These are phyloP conservation scores for Populus nigra DNA, from an alignment of 345 rosid genomes.

Conservation along the genomic window DNA sequence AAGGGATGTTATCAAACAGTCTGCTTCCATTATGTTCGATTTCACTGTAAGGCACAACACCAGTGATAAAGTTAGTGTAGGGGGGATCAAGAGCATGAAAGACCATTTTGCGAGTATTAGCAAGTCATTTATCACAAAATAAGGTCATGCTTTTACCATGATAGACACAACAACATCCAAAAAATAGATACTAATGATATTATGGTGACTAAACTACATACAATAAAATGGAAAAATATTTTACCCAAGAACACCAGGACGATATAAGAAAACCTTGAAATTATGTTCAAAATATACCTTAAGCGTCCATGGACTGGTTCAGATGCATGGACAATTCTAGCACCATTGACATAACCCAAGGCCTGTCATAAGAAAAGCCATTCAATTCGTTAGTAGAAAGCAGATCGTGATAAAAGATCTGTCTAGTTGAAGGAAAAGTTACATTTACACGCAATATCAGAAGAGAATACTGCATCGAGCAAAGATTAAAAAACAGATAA, in stretches of 20 bases:
- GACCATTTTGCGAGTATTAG: constrained; percentile 3
- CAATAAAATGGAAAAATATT: neutral
- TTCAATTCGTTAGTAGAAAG: constrained; percentile 7
- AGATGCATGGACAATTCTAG: constrained; percentile 74
- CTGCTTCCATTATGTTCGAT: constrained; percentile 74
- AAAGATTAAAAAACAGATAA: neutral
- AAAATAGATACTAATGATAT: neutral
- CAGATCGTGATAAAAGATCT: neutral
- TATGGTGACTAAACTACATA: neutral
- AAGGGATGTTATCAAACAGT: constrained; percentile 70
- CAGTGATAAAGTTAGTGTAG: neutral
- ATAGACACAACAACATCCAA: neutral
- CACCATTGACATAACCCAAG: constrained; percentile 87
- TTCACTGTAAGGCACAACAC: constrained; percentile 52
- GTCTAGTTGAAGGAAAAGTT: neutral
- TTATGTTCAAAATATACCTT: constrained; percentile 51
- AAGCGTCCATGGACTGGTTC: constrained; percentile 95
- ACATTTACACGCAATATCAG: no score
- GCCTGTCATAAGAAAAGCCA: constrained; percentile 54
- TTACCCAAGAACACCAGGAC: neutral
- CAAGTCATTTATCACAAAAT: neutral
- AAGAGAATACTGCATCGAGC: neutral
- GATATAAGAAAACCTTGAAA: constrained; percentile 1
- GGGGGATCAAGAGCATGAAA: neutral
- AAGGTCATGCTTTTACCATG: neutral